Percentiles rank a stretch among this genome's conserved stretches.
Conservation (phyloP, 768 basidiomycete species). For the Crassisporium funariophilum region DNA sequence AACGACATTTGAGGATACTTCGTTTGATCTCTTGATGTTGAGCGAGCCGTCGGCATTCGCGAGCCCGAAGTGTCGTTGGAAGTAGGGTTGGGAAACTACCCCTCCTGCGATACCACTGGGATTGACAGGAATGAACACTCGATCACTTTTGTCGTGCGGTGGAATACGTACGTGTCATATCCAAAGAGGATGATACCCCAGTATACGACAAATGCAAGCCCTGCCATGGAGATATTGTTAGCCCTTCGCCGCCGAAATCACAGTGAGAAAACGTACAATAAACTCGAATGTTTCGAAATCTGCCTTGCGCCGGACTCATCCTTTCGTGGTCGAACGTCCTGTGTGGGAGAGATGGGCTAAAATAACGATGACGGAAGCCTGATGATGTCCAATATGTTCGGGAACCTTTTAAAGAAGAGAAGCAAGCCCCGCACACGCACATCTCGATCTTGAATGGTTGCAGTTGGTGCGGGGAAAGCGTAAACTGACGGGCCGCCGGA, state of each 20-base stretch:
- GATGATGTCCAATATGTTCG: no score
- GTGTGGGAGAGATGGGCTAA: no score
- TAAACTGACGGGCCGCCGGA: no score
- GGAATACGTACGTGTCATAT: conserved; percentile 67
- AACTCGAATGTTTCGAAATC: conserved; percentile 62
- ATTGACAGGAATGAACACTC: neutral
- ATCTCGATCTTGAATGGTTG: no score
- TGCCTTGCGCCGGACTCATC: conserved; percentile 1
- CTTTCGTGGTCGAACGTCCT: no score
- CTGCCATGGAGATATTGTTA: conserved; percentile 38
- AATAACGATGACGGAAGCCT: no score
- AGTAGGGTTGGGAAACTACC: conserved; percentile 54
- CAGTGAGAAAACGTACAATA: conserved; percentile 51
- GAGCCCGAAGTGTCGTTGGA: conserved; percentile 23
- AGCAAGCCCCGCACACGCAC: no score
- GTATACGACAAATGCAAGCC: conserved; percentile 73
- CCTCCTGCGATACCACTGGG: conserved; percentile 38
- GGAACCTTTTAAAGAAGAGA: no score
- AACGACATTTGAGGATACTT: conserved; percentile 84
- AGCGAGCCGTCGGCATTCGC: neutral
- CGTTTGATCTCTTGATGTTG: conserved; percentile 5
- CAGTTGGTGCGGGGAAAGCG: no score
- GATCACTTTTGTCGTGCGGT: conserved; percentile 3
- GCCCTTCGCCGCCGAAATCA: no score
- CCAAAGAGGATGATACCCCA: conserved; percentile 86